phyloP scores from a whole-genome alignment of 176 grass and related monocot species.

The Poa annua region DNA sequence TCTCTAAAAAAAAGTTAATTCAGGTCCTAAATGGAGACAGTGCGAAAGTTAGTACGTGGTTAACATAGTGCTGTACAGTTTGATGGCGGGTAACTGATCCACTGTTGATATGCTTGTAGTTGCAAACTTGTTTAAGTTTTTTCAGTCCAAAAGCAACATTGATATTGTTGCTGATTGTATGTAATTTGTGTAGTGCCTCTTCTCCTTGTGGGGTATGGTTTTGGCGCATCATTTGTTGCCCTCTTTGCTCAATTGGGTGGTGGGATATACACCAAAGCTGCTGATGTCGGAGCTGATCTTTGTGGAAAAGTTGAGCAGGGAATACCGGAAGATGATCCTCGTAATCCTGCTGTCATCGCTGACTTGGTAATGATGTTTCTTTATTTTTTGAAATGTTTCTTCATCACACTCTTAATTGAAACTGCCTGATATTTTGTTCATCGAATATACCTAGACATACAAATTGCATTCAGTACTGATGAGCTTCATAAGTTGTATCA shows the following conservation, averaged over 20 bases:
- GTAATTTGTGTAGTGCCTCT: slow-evolving; percentile 85
- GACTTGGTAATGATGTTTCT: slow-evolving; percentile 81
- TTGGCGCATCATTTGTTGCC: slow-evolving; percentile 98
- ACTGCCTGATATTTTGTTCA: slow-evolving; percentile 30
- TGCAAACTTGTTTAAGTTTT: background rate
- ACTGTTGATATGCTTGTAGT: slow-evolving; percentile 32
- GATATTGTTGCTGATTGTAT: slow-evolving; percentile 36
- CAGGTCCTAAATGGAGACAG: background rate
- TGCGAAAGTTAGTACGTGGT: background rate
- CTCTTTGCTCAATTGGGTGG: slow-evolving; percentile 99
- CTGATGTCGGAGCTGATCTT: slow-evolving; percentile 99
- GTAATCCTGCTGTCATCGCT: slow-evolving; percentile 99
- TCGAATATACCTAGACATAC: slow-evolving; percentile 21
- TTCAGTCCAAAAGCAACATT: slow-evolving; percentile 13
- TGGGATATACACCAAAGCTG: slow-evolving; percentile 98
- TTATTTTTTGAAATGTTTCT: background rate
- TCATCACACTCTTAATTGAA: slow-evolving; percentile 10
- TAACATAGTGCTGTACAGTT: too few relatives aligned
- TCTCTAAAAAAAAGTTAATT: background rate
- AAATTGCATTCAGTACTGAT: background rate
- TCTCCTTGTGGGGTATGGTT: slow-evolving; percentile 99
- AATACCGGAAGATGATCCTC: slow-evolving; percentile 99
- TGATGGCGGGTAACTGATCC: slow-evolving; percentile 9
- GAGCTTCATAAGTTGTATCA: slow-evolving; percentile 24
- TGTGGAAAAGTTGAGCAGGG: slow-evolving; percentile 98